A percentile compares a stretch with the other conserved stretches of the same genome.
Conservation (phyloP, 805 yeast species). For the Lachancea thermotolerans region DNA sequence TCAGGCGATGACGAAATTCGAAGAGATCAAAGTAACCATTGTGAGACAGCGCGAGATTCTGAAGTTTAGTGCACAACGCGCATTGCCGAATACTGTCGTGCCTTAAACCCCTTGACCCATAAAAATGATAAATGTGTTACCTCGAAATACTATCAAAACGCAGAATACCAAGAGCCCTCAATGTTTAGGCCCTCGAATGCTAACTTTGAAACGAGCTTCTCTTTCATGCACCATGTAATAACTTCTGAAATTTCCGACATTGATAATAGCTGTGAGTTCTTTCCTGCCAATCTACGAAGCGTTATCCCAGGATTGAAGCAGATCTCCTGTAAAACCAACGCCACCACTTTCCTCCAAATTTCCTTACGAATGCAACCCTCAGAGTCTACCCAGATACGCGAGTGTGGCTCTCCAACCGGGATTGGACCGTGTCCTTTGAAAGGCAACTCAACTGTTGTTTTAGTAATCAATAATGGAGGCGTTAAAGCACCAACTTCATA, state of each 20-base stretch:
- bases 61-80: too few relatives aligned
- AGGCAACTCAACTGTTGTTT: conserved; percentile 7
- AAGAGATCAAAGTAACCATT: too few relatives aligned
- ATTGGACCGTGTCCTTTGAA: conserved; percentile 31
- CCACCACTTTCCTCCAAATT: conserved; percentile 55
- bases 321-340: conserved; percentile 40
- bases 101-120: too few relatives aligned
- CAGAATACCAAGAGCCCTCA: conserved; percentile 22
- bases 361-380: conserved; percentile 49
- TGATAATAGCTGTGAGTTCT: conserved; percentile 30
- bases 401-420: conserved; percentile 56
- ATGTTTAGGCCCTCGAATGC: conserved; percentile 21
- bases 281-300: conserved; percentile 14
- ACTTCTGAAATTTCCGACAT: conserved; percentile 34
- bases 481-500: conserved; percentile 56
- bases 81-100: too few relatives aligned
- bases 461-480: conserved; percentile 46
- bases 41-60: too few relatives aligned
- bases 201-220: conserved; percentile 16
- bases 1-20: too few relatives aligned
- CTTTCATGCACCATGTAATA: conserved; percentile 40
- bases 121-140: too few relatives aligned
- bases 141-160: neutral
- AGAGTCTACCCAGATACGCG: conserved; percentile 66
- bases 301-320: conserved; percentile 52